A percentile compares a stretch with the other conserved stretches of the same genome.
Evolutionary conservation across 169 alveolate genomes (phyloP).

Genomic region (Cyclospora cayetanensis): DNA sequence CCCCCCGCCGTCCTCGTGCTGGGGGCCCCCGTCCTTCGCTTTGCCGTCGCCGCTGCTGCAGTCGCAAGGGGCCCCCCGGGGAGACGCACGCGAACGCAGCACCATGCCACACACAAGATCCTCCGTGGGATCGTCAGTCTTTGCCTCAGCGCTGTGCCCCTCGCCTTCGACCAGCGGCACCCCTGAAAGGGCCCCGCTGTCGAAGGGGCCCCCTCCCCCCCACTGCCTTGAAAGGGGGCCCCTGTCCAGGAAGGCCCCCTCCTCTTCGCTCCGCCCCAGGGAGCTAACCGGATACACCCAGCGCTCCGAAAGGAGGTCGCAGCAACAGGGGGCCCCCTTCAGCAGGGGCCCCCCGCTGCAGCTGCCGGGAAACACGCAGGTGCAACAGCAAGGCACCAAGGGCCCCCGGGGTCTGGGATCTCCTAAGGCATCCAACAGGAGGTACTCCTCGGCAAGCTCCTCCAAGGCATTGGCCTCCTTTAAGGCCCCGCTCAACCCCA

Average conservation of each 20-base stretch:
- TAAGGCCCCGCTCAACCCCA: neutral
- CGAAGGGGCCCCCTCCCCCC: slow-evolving; percentile 49
- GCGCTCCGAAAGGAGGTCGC: neutral
- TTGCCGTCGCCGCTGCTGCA: neutral
- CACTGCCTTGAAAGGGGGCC: neutral
- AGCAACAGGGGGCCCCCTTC: slow-evolving; percentile 48
- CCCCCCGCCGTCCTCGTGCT: slow-evolving; percentile 2
- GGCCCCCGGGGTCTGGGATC: neutral
- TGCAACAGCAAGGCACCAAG: slow-evolving; percentile 36
- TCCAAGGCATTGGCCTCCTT: slow-evolving; percentile 9
- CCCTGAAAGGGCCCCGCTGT: neutral
- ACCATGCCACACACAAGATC: neutral
- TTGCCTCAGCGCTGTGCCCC: neutral
- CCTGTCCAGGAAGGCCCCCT: slow-evolving; percentile 13
- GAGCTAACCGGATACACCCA: slow-evolving; percentile 9
- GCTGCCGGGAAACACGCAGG: neutral
- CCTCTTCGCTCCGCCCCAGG: neutral
- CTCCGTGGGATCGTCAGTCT: neutral
- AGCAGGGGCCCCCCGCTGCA: slow-evolving; percentile 49
- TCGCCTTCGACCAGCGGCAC: neutral
- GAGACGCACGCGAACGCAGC: neutral
- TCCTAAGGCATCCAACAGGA: neutral
- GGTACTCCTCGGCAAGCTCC: slow-evolving; percentile 4
- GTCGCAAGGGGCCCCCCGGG: slow-evolving; percentile 18
- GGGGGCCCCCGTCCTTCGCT: neutral